These are phyloP conservation scores for Didymella arachidicola DNA, from an alignment of 2,329 filamentous ascomycete genomes.

Conservation along the genomic window DNA sequence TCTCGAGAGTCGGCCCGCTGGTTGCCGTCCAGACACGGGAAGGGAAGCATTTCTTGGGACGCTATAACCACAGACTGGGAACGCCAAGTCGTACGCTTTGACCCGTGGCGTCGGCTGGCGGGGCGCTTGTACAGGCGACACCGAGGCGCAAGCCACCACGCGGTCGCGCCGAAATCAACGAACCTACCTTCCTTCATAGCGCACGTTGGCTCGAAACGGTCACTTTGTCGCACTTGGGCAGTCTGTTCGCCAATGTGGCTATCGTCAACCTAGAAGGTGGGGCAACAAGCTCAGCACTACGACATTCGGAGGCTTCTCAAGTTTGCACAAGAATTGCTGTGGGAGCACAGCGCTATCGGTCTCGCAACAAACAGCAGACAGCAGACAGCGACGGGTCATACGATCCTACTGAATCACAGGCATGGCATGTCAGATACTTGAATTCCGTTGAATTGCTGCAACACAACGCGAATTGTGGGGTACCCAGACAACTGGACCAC, in stretches of 20 bases:
- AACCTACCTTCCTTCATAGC: not conserved
- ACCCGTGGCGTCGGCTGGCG: constrained; percentile 16
- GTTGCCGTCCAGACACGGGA: constrained; percentile 12
- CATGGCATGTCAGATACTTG: constrained; percentile 24
- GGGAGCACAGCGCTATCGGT: constrained; percentile 36
- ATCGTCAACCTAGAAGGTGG: not conserved
- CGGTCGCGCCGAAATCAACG: constrained; percentile 18
- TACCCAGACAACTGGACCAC: constrained; percentile 43
- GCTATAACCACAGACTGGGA: constrained; percentile 3
- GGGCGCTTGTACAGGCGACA: constrained; percentile 17
- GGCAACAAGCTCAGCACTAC: constrained; percentile 4
- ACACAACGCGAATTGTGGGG: constrained; percentile 24
- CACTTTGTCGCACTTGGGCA: constrained; percentile 1
- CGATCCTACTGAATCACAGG: constrained; percentile 30
- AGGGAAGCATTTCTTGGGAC: constrained; percentile 14
- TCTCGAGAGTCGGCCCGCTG: constrained; percentile 7
- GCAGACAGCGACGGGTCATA: constrained; percentile 27
- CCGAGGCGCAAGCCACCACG: constrained; percentile 21
- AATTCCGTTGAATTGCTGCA: constrained; percentile 16
- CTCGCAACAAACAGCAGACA: constrained; percentile 31
- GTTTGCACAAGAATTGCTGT: constrained; percentile 22
- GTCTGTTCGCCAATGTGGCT: constrained; percentile 4
- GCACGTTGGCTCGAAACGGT: constrained; percentile 16
- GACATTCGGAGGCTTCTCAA: constrained; percentile 11
- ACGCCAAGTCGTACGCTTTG: constrained; percentile 20